Percentiles rank a stretch among this genome's conserved stretches.
Conservation (phyloP, 371 early-diverging fungal genomes). For the Mucor saturninus region DNA sequence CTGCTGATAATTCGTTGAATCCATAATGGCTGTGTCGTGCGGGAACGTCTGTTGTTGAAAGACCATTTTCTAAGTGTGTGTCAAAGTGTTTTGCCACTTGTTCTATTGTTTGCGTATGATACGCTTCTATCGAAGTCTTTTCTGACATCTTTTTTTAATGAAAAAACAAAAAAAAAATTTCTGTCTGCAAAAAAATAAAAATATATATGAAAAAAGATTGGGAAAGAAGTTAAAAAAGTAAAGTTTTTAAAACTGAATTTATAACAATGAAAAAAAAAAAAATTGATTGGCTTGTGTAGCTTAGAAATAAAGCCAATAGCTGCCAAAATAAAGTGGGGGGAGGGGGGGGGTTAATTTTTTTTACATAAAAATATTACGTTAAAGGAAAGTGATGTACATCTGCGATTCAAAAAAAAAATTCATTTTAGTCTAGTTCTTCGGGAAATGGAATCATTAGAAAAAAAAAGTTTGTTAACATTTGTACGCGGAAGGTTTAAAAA, state of each 20-base stretch:
- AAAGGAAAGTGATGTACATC: neutral
- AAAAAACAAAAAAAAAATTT: neutral
- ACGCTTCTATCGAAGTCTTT: constrained; percentile 37
- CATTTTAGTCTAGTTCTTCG: neutral
- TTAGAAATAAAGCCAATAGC: neutral
- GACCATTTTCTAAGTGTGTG: constrained; percentile 66
- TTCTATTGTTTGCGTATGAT: neutral
- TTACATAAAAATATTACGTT: constrained; percentile 7
- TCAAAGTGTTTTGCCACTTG: constrained; percentile 56
- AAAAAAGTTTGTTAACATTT: too few species aligned
- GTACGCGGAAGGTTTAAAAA: too few species aligned
- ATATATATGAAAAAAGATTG: neutral
- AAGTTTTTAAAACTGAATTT: neutral
- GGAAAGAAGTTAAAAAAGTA: neutral
- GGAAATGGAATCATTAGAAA: neutral
- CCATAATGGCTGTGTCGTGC: constrained; percentile 69
- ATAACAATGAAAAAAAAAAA: neutral
- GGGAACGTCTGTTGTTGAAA: constrained; percentile 58
- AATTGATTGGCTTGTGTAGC: neutral
- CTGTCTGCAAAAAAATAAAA: neutral
- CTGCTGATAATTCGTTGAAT: constrained; percentile 67
- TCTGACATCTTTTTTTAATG: constrained; percentile 12
- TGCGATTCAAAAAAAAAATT: constrained; percentile 9
- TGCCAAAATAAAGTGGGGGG: too few species aligned
- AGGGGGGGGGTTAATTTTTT: neutral